Conservation (phyloP, 805 yeast genomes). For the Teunomyces tritomae region DNA sequence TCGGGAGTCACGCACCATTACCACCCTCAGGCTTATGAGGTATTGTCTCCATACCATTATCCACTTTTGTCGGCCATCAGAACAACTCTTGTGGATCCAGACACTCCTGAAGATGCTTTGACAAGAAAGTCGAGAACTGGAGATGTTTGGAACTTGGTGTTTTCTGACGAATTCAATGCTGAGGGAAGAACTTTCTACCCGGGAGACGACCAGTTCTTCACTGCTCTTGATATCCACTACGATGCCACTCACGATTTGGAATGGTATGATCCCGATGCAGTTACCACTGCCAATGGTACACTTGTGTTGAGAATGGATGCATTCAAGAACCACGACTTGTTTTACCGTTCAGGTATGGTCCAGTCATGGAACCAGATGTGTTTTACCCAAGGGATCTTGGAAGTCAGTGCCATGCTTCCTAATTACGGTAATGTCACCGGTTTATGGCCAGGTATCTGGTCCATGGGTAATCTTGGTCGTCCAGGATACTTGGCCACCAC, state of each 20-base stretch:
- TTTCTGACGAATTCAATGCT: slow-evolving; percentile 43
- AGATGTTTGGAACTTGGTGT: slow-evolving; percentile 35
- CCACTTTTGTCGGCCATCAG: slow-evolving; percentile 37
- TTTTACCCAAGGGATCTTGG: slow-evolving; percentile 79
- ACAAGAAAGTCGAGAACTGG: slow-evolving; percentile 22
- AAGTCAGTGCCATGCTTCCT: slow-evolving; percentile 75
- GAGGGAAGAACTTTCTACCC: slow-evolving; percentile 44
- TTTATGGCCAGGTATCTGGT: slow-evolving; percentile 96
- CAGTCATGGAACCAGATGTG: slow-evolving; percentile 93
- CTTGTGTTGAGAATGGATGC: slow-evolving; percentile 38
- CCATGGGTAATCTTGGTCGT: slow-evolving; percentile 88
- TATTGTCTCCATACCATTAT: slow-evolving; percentile 45
- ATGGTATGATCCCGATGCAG: slow-evolving; percentile 46
- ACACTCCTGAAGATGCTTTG: slow-evolving; percentile 34
- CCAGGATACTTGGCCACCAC: slow-evolving; percentile 87
- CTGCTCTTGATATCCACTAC: slow-evolving; percentile 40
- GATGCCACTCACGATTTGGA: slow-evolving; percentile 44
- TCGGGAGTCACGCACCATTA: slow-evolving; percentile 54
- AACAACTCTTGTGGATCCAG: slow-evolving; percentile 38
- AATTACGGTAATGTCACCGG: slow-evolving; percentile 77
- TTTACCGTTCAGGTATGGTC: slow-evolving; percentile 86
- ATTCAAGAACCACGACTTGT: slow-evolving; percentile 59
- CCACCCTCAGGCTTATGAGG: slow-evolving; percentile 35
- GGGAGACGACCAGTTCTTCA: slow-evolving; percentile 44
- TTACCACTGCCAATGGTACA: slow-evolving; percentile 39